These are phyloP conservation scores for Avena atlantica DNA, from an alignment of 176 grass and related monocot species.

Conservation along the genomic window DNA sequence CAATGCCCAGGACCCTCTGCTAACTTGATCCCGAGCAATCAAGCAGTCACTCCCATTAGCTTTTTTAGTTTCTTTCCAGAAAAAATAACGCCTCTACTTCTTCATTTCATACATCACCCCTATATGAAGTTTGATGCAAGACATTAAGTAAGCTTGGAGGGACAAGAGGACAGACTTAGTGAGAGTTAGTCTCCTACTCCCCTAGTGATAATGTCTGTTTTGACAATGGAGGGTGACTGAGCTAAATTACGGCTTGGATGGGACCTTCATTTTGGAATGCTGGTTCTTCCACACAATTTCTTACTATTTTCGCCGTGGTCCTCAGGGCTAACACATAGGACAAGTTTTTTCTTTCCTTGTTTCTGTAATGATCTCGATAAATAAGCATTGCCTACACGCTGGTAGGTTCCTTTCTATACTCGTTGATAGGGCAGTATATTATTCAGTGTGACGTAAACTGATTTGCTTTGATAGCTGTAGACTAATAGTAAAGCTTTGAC, in stretches of 20 bases:
- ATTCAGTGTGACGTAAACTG: not conserved
- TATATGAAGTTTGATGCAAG: not conserved
- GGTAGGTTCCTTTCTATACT: constrained; percentile 1
- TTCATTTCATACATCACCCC: not conserved
- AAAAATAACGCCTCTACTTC: not conserved
- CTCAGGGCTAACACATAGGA: not conserved
- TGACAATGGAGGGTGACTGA: not conserved
- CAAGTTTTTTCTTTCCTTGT: not conserved
- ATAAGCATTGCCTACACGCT: not conserved
- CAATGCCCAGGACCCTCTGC: not conserved
- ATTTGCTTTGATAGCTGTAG: not conserved
- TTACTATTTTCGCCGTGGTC: not conserved
- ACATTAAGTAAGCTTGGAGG: not conserved
- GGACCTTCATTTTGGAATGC: not conserved
- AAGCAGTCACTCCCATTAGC: not conserved
- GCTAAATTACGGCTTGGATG: constrained; percentile 24
- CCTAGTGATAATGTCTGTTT: not conserved
- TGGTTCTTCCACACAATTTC: not conserved
- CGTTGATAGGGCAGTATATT: constrained; percentile 14
- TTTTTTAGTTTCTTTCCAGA: not conserved
- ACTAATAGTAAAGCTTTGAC: not conserved
- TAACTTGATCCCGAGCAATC: not conserved
- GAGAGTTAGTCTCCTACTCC: not conserved
- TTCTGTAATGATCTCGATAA: constrained; percentile 15
- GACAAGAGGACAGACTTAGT: not conserved